Evolutionary conservation across 2,329 filamentous ascomycete species (phyloP).

Genomic region (Aspergillus sp.): DNA sequence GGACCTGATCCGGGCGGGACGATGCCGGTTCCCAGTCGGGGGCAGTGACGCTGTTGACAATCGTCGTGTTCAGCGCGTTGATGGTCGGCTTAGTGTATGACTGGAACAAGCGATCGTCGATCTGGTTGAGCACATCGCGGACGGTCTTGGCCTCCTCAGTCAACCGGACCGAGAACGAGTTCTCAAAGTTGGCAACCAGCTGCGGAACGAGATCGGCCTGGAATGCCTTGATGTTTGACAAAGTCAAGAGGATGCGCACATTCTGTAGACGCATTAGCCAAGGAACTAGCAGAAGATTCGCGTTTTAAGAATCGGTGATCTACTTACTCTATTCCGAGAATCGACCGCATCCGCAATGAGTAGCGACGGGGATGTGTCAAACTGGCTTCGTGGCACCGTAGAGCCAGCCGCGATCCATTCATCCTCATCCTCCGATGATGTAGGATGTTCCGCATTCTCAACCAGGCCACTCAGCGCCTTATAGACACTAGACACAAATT

Average conservation of each 20-base stretch:
- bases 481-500: conserved; percentile 92
- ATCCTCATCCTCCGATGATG: conserved; percentile 60
- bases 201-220: conserved; percentile 80
- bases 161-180: conserved; percentile 88
- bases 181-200: conserved; percentile 91
- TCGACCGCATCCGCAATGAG: conserved; percentile 55
- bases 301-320: not conserved
- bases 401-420: conserved; percentile 54
- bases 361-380: conserved; percentile 41
- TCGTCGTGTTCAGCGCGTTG: conserved; percentile 66
- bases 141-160: conserved; percentile 93
- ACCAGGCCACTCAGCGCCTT: conserved; percentile 94
- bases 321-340: conserved; percentile 55
- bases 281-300: not conserved
- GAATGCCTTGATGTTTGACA: conserved; percentile 86
- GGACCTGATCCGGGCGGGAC: conserved; percentile 69
- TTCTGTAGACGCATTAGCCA: conserved; percentile 58
- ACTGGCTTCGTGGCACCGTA: conserved; percentile 29
- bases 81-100: conserved; percentile 83
- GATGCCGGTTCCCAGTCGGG: conserved; percentile 69
- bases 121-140: conserved; percentile 84
- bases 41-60: conserved; percentile 71
- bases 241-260: conserved; percentile 87
- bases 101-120: conserved; percentile 87
- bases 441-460: conserved; percentile 84